Evolutionary conservation across 2,329 filamentous ascomycete genomes (phyloP).

Genomic region (Arthroderma sp.): DNA sequence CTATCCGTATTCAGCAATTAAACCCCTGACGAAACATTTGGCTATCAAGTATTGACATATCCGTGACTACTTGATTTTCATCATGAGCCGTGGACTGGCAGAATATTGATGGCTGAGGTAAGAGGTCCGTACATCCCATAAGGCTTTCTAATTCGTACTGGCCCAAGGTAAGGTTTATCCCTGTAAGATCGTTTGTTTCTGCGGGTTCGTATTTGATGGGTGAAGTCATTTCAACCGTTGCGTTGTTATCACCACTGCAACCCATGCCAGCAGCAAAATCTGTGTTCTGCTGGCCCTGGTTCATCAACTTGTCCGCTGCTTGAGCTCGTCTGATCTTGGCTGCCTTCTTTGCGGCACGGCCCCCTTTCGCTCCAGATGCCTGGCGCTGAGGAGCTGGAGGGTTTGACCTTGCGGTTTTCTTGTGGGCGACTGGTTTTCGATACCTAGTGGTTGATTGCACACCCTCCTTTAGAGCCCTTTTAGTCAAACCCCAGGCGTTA

Average conservation of each 20-base stretch:
- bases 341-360: slow-evolving; percentile 25
- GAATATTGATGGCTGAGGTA: slow-evolving; percentile 17
- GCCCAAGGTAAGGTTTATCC: slow-evolving; percentile 10
- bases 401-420: slow-evolving; percentile 26
- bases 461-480: slow-evolving; percentile 54
- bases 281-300: slow-evolving; percentile 7
- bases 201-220: slow-evolving; percentile 3
- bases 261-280: neutral
- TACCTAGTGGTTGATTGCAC: slow-evolving; percentile 79
- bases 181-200: slow-evolving; percentile 4
- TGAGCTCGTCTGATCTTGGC: slow-evolving; percentile 18
- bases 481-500: slow-evolving; percentile 66
- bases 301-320: slow-evolving; percentile 4
- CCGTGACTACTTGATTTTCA: slow-evolving; percentile 5
- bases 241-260: neutral
- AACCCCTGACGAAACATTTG: too few species aligned
- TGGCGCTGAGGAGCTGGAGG: slow-evolving; percentile 27
- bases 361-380: slow-evolving; percentile 29
- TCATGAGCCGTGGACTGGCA: slow-evolving; percentile 15
- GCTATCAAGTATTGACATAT: too few species aligned
- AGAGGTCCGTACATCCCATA: slow-evolving; percentile 17
- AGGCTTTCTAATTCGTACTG: slow-evolving; percentile 15
- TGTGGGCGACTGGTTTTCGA: slow-evolving; percentile 39
- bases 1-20: too few species aligned
- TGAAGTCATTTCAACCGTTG: slow-evolving; percentile 1